phyloP scores from a whole-genome alignment of 805 yeast genomes.

The Ogataea polymorpha region DNA sequence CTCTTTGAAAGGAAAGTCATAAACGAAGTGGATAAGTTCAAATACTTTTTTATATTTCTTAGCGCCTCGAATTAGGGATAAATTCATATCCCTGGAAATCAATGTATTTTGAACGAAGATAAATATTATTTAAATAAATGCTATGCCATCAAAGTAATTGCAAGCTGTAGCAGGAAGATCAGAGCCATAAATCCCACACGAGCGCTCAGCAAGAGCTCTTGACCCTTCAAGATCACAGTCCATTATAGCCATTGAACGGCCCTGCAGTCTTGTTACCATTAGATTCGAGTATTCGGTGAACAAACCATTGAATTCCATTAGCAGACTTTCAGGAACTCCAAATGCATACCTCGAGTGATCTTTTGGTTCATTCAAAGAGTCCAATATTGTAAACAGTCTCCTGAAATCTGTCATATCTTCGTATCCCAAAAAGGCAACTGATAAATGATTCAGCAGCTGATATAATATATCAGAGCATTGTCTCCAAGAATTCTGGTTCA shows the following conservation, averaged over 20 bases:
- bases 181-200: too few species aligned
- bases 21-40: background rate
- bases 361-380: background rate
- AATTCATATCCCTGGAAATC: background rate
- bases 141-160: background rate
- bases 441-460: background rate
- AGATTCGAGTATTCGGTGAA: background rate
- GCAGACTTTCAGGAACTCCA: background rate
- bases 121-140: background rate
- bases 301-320: background rate
- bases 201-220: too few species aligned
- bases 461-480: background rate
- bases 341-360: background rate
- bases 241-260: background rate
- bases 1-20: background rate
- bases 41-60: slow-evolving; percentile 1
- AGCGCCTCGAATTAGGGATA: slow-evolving; percentile 9
- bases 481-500: background rate
- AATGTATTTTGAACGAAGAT: background rate
- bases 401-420: slow-evolving; percentile 1
- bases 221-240: too few species aligned
- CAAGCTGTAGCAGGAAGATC: background rate
- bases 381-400: background rate
- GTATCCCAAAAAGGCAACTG: background rate
- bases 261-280: background rate